These are phyloP conservation scores for Straminergon stramineum DNA, from an alignment of 225 moss, liverwort and hornwort species.

Conservation along the genomic window DNA sequence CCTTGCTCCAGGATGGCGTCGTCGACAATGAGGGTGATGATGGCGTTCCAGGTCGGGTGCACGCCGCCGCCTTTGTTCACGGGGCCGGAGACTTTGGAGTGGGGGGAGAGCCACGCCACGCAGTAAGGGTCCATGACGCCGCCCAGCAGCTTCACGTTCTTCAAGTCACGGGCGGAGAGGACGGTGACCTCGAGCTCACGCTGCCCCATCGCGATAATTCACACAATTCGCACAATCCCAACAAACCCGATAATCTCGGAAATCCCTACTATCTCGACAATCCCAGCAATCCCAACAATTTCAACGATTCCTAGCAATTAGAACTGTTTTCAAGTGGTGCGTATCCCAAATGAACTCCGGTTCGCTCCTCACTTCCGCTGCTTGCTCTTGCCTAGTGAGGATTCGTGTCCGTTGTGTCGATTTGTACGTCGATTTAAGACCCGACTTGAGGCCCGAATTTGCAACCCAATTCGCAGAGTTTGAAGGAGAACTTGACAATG, in stretches of 20 bases:
- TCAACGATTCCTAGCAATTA: not conserved
- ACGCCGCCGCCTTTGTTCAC: slow-evolving; percentile 12
- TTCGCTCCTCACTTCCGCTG: not conserved
- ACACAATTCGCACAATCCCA: not conserved
- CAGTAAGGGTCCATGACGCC: slow-evolving; percentile 2
- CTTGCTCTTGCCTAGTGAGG: not conserved
- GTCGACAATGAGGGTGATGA: not conserved
- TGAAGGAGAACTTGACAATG: not conserved
- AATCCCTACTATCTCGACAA: not conserved
- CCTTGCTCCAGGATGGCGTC: not conserved
- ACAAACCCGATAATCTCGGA: not conserved
- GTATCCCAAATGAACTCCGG: not conserved
- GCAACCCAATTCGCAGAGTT: not conserved
- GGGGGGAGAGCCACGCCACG: slow-evolving; percentile 2
- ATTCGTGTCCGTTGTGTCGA: not conserved
- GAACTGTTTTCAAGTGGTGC: not conserved
- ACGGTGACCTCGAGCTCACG: slow-evolving; percentile 4
- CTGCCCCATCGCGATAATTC: not conserved
- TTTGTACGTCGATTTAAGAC: not conserved
- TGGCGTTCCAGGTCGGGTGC: slow-evolving; percentile 13
- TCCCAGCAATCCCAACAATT: not conserved
- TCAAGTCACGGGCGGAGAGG: slow-evolving; percentile 1
- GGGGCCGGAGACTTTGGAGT: not conserved
- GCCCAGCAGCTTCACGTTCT: slow-evolving; percentile 3
- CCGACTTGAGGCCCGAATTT: not conserved